Evolutionary conservation across 2,329 filamentous ascomycete species (phyloP), one percentile per base, ranked within the genome.

Genomic region (Pochonia chlamydosporia): DNA sequence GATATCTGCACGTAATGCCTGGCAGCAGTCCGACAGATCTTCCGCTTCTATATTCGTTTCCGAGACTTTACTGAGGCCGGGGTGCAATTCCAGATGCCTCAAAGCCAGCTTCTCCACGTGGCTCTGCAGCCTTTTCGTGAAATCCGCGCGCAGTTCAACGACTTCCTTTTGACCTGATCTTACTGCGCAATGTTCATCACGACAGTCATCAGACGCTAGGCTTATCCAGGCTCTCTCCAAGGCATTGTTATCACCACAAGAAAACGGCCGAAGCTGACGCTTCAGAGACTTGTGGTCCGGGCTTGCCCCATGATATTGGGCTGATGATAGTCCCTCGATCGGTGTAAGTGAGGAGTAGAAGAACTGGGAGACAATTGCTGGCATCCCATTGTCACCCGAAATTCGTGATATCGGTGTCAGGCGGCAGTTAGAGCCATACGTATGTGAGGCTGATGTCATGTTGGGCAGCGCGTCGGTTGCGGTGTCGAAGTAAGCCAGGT

Each of bases 311-410:
- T 81, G 60, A 68, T 75, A 64, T 10, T 73, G 68, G 2, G 85
- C 79, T 9, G 86, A 89, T n/a, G 95, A 75, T 21, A 89, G 89
- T 59, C 96, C 90, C 59, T 96, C 90, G 60, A 96, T 90, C 25
- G 89, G 85, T 43, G 92, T 78, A 11, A 82, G 73, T 10, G 89
- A 93, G 13, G 82, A 79, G 65, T 95, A 96, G 67, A 96, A 96
- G 70, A 89, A 96, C 53, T 89, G 87, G 20, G 85, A 76, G 26
- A 76, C 73, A 46, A 86, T 64, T 0, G 79, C 75, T 14, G 86
- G 85, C 21, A 78, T 73, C 45, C 69, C 72, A 46, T 74, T 67
- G 39, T 68, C 63, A 47, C 65, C 65, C 21, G 62, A 50, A 23
- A 64, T 56, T 24, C 65, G 64, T 58, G 67, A 56, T 48, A 71